phyloP scores from a whole-genome alignment of 2,329 filamentous ascomycete genomes.

The Nakataea oryzae region DNA sequence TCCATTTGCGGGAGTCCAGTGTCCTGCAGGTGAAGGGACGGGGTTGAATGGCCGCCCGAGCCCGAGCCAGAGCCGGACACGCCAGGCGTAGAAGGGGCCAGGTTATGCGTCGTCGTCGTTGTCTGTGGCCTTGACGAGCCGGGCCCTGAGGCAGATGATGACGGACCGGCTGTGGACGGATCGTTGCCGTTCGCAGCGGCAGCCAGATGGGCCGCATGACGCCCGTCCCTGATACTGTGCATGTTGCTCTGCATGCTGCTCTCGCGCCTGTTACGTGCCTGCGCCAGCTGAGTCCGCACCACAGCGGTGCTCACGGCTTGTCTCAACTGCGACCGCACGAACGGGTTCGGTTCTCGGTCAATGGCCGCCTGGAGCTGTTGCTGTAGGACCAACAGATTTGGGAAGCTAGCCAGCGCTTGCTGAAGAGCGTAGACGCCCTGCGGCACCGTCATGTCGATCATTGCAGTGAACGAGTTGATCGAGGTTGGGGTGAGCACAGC shows the following conservation, averaged over 20 bases:
- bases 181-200: not conserved
- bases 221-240: not conserved
- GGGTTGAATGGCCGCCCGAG: not conserved
- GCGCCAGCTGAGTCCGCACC: conserved; percentile 33
- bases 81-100: conserved; percentile 4
- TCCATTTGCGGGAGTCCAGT: conserved; percentile 10
- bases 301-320: conserved; percentile 36
- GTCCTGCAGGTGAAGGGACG: conserved; percentile 1
- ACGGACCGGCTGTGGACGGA: not conserved
- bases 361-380: conserved; percentile 39
- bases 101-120: not conserved
- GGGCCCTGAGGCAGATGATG: not conserved
- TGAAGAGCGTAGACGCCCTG: conserved; percentile 36
- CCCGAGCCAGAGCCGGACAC: conserved; percentile 5
- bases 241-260: conserved; percentile 6
- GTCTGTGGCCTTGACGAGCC: not conserved
- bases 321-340: conserved; percentile 36
- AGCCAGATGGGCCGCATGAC: not conserved
- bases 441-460: conserved; percentile 43
- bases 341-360: conserved; percentile 37
- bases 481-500: not conserved
- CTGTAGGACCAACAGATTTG: conserved; percentile 36
- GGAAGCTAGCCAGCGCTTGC: conserved; percentile 33
- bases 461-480: conserved; percentile 25
- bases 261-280: conserved; percentile 18